phyloP scores from a whole-genome alignment of 2,329 filamentous ascomycete species.

The Trichoderma simmonsii region DNA sequence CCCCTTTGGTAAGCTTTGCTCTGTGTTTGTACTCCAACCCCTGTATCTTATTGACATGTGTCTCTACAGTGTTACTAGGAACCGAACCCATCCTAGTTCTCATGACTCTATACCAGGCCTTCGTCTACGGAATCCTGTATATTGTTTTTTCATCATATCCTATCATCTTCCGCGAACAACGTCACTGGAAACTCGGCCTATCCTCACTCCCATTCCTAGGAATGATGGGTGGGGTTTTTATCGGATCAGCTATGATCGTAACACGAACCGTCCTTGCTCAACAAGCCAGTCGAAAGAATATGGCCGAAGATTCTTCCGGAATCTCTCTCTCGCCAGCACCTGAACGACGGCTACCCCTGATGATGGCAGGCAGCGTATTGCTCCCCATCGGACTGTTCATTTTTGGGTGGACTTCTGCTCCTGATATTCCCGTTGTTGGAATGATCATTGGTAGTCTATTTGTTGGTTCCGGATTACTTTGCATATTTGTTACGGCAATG shows the following conservation, averaged over 20 bases:
- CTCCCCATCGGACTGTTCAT: constrained; percentile 11
- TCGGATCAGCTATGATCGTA: constrained; percentile 9
- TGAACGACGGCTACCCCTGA: constrained; percentile 4
- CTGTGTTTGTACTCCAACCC: not conserved
- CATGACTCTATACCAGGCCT: constrained; percentile 43
- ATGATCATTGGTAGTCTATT: constrained; percentile 23
- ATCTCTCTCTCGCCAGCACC: not conserved
- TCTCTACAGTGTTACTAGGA: not conserved
- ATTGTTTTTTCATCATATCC: constrained; percentile 54
- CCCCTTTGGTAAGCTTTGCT: constrained; percentile 6
- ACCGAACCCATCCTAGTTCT: constrained; percentile 13
- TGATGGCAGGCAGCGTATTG: constrained; percentile 13
- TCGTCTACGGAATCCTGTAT: constrained; percentile 51
- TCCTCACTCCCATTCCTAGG: constrained; percentile 13
- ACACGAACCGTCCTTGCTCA: not conserved
- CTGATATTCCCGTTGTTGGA: constrained; percentile 31
- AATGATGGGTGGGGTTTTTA: constrained; percentile 13
- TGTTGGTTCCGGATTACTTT: not conserved
- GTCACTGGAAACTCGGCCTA: constrained; percentile 37
- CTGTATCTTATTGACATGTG: not conserved
- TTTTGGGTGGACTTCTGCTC: constrained; percentile 11
- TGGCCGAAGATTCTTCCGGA: not conserved
- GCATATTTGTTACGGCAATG: constrained; percentile 36
- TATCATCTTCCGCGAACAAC: constrained; percentile 45
- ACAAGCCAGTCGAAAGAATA: not conserved